Base-by-base conservation (phyloP, 1,284 basidiomycete species). In the Papiliotrema terrestris region DNA sequence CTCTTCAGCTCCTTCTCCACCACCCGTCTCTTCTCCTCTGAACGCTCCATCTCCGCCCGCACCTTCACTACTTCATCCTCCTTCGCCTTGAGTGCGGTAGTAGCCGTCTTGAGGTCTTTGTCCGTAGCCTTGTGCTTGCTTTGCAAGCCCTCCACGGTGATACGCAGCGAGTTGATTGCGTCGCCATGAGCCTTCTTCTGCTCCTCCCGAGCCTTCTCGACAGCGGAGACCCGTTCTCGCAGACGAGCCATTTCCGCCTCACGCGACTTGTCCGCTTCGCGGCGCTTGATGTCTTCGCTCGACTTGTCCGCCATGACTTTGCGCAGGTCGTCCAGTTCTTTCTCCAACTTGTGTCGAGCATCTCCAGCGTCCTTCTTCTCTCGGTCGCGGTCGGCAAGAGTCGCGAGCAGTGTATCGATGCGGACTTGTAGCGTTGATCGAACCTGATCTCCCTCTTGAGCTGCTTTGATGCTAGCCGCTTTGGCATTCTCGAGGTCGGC, bases 281-380 rank as follows among this genome's bases (percentile, higher is more conserved):
- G 83, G 23, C 89, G 84, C 54, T 87, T 86, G 35, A 84, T 86
- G 67, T 93, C 92, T 70, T 96, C 93, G 20, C 85, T 87, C 1
- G 86, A 84, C 76, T 93, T 95, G 5, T 89, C 87, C 51, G 87
- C 86, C 80, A 96, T 84, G 19, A 90, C 75, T 20, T 82, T 79
- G 6, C 93, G 85, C 4, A 95, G 80, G 62, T 91, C 89, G 67
- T 97, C 94, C 14, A 96, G 80, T 73, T 96, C 91, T 45, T 80
- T 82, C 67, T 92, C 86, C 15, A 95, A 77, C 62, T 86, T 87
- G 43, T 78, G 76, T 37, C 84, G 83, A 6, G 81, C 77, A 3
- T 76, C 73, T 9, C 77, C 71, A 20, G 84, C 83, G 29, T 83
- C 82, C 37, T 82, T 76, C 35, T 80, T 81, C 58, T 89, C 86